Base-by-base conservation (phyloP, 2,329 filamentous ascomycete species). In the Fusarium odoratissimum region DNA sequence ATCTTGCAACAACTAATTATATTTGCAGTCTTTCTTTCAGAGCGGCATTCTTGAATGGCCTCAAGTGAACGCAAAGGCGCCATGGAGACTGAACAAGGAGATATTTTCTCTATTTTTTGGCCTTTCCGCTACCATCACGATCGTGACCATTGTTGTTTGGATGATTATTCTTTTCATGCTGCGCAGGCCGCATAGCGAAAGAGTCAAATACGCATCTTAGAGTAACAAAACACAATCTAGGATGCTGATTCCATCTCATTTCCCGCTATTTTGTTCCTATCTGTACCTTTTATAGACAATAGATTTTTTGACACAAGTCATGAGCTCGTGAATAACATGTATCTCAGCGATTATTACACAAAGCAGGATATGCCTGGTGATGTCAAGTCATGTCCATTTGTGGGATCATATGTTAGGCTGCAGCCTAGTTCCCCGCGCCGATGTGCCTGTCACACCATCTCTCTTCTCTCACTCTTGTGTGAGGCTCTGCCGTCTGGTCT, bases 1-100 rank as follows among this genome's bases (percentile, higher is more conserved):
- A 56, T 13, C 17, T 21, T 25, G 14, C 16, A 31, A 2, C 19
- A 16, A 23, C 67, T 72, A 8, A 71, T 35, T 12, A 11, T 6
- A 7, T 19, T 13, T 11, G 4, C 1, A 73, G 71, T 48, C 70
- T 3, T 73, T 73, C 12, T 73, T 73, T 14, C 71, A 73, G 10
- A 73, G 71, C 3, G 70, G 67, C 23, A 73, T 73, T 5, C 63
- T 73, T 4, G 51, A 73, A 5, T 73, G 61, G 57, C 49, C 61
- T 28, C 28, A 40, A 0, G 8, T 46, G 5, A 19, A 33, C 3
- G 35, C 56, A 7, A 12, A 49, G 17, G 58, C 59, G 1, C 25
- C 30, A 1, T 64, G 58, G 58, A 45, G 38, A 4, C 37, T 73
- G 1, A 68, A 73, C 12, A 23, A 10, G 1, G 16, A 31, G 7